phyloP scores from a whole-genome alignment of 352 stramenopile genomes.

The Pythium myriotylum region DNA sequence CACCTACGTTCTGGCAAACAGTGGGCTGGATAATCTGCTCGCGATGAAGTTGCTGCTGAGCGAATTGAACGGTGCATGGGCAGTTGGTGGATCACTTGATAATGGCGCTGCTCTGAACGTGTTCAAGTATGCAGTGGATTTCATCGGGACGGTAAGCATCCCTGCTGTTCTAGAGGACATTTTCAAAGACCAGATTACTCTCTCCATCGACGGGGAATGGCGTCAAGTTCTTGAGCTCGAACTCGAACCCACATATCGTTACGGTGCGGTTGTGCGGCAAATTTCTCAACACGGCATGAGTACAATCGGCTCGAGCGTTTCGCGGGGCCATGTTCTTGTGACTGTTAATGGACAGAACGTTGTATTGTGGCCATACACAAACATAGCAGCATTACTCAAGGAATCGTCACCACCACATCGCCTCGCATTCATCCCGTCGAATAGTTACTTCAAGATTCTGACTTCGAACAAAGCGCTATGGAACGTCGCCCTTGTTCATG shows the following conservation, averaged over 20 bases:
- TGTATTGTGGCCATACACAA: conserved; percentile 81
- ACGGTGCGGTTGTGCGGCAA: conserved; percentile 77
- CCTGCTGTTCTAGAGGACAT: conserved; percentile 88
- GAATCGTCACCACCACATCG: conserved; percentile 72
- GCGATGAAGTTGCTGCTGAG: conserved; percentile 78
- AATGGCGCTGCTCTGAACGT: conserved; percentile 72
- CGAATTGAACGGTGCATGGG: conserved; percentile 75
- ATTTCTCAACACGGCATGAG: conserved; percentile 76
- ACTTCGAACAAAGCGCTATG: conserved; percentile 86
- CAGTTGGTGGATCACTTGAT: conserved; percentile 57
- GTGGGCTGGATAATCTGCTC: conserved; percentile 80
- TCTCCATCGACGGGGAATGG: conserved; percentile 88
- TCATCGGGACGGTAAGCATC: conserved; percentile 87
- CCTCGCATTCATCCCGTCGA: conserved; percentile 82
- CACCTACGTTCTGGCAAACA: conserved; percentile 89
- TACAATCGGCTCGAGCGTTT: conserved; percentile 73
- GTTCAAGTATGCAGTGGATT: conserved; percentile 80
- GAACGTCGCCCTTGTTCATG: conserved; percentile 89
- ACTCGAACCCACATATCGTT: conserved; percentile 82
- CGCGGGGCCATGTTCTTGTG: conserved; percentile 77
- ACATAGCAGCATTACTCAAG: conserved; percentile 66
- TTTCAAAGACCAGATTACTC: conserved; percentile 89
- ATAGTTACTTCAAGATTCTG: conserved; percentile 88
- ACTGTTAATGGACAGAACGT: conserved; percentile 88
- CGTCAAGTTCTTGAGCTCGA: conserved; percentile 79